Conservation (phyloP, 345 rosid species). For the Lumnitzera littorea region DNA sequence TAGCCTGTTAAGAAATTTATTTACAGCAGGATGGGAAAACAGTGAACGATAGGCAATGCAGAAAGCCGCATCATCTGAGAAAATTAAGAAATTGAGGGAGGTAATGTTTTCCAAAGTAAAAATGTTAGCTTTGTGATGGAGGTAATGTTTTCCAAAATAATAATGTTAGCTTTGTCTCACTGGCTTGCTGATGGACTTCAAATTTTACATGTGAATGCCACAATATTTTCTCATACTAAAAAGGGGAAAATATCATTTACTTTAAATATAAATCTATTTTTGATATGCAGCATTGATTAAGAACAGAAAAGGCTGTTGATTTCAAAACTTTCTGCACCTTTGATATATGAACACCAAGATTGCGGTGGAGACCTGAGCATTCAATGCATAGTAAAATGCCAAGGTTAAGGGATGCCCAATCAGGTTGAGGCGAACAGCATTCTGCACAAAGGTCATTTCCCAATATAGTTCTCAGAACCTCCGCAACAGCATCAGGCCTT, state of each 20-base stretch:
- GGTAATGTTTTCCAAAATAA: too few relatives aligned
- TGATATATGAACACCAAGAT: constrained; percentile 89
- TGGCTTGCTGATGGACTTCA: too few relatives aligned
- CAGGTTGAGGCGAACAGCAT: constrained; percentile 68
- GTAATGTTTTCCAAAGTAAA: too few relatives aligned
- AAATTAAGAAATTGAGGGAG: too few relatives aligned
- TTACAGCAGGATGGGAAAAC: too few relatives aligned
- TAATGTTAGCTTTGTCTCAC: too few relatives aligned
- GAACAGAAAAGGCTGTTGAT: background rate
- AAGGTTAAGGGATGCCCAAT: constrained; percentile 94
- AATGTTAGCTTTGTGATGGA: too few relatives aligned
- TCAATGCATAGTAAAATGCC: constrained; percentile 78
- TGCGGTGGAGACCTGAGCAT: constrained; percentile 89
- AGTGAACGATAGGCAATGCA: too few relatives aligned
- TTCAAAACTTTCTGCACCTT: constrained; percentile 41
- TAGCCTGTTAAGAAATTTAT: too few relatives aligned
- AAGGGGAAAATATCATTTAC: background rate
- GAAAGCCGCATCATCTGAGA: too few relatives aligned
- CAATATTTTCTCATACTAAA: too few relatives aligned
- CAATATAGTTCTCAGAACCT: constrained; percentile 50
- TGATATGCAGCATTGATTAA: background rate
- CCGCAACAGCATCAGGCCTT: constrained; percentile 34
- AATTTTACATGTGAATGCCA: too few relatives aligned
- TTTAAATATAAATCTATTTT: background rate
- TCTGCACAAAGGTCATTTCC: constrained; percentile 84